phyloP scores from a whole-genome alignment of 352 stramenopile genomes.

The Phytopythium sindhum region DNA sequence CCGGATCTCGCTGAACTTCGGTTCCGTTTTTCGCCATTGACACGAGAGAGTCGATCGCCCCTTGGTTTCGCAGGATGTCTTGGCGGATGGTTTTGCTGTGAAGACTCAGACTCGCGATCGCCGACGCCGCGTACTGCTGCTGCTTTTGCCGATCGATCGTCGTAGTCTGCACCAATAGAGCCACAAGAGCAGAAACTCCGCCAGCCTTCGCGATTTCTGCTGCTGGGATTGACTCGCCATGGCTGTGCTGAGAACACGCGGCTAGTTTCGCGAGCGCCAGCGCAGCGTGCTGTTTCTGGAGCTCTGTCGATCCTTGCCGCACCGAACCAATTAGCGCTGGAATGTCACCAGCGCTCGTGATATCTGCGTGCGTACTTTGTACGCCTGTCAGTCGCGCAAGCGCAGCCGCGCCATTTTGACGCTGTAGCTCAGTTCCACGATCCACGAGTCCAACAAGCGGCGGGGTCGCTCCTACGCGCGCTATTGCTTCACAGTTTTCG shows the following conservation, averaged over 20 bases:
- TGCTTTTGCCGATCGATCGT: neutral
- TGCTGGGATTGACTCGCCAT: neutral
- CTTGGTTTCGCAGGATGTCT: neutral
- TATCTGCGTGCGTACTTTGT: neutral
- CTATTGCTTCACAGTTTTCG: neutral
- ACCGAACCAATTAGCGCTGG: neutral
- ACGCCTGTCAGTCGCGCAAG: neutral
- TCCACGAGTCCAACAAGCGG: neutral
- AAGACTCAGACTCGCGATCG: neutral
- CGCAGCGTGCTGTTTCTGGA: neutral
- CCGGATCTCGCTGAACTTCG: neutral
- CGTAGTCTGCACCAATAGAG: neutral
- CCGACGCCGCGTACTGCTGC: neutral
- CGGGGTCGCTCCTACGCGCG: neutral
- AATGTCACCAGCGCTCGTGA: neutral
- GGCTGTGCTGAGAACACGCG: neutral
- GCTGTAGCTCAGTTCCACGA: neutral
- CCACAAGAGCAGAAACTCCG: neutral
- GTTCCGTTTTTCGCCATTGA: neutral
- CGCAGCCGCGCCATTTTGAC: neutral
- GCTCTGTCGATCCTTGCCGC: neutral
- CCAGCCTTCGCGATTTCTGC: neutral
- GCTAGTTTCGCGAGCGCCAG: neutral
- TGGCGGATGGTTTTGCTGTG: neutral
- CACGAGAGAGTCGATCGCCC: neutral